These are phyloP conservation scores for Ormosia semicastrata DNA, from an alignment of 306 rosid genomes.

Conservation along the genomic window DNA sequence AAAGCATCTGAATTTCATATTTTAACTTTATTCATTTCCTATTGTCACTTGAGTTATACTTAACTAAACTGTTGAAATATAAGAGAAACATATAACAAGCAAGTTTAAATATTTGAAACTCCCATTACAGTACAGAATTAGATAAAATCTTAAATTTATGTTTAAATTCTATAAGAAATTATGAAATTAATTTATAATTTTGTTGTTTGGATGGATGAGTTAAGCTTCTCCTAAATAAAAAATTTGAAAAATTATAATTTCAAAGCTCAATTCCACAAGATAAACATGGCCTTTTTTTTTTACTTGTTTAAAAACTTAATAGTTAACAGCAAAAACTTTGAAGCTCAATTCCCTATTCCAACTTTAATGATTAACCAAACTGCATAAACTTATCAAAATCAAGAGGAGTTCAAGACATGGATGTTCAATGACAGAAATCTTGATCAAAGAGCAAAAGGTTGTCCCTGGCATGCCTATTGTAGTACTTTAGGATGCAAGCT, in stretches of 20 bases:
- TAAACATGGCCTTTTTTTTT: not conserved
- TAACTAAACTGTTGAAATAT: too few relatives aligned
- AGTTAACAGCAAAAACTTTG: not conserved
- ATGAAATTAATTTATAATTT: not conserved
- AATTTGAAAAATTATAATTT: not conserved
- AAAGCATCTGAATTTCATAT: too few relatives aligned
- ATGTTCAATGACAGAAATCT: not conserved
- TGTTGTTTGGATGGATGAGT: not conserved
- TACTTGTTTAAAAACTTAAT: not conserved
- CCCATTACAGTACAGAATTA: not conserved
- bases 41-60: too few relatives aligned
- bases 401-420: constrained; percentile 6
- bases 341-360: constrained; percentile 10
- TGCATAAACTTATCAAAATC: not conserved
- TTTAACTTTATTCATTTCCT: too few relatives aligned
- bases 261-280: not conserved
- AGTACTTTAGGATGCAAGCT: constrained; percentile 19
- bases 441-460: constrained; percentile 27
- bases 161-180: not conserved
- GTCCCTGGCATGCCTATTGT: constrained; percentile 29
- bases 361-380: constrained; percentile 15
- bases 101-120: not conserved
- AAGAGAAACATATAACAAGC: too few relatives aligned
- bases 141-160: not conserved
- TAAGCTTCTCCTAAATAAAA: not conserved